Evolutionary conservation across 176 grass and related monocot genomes (phyloP).

Genomic region (Microstegium vimineum): DNA sequence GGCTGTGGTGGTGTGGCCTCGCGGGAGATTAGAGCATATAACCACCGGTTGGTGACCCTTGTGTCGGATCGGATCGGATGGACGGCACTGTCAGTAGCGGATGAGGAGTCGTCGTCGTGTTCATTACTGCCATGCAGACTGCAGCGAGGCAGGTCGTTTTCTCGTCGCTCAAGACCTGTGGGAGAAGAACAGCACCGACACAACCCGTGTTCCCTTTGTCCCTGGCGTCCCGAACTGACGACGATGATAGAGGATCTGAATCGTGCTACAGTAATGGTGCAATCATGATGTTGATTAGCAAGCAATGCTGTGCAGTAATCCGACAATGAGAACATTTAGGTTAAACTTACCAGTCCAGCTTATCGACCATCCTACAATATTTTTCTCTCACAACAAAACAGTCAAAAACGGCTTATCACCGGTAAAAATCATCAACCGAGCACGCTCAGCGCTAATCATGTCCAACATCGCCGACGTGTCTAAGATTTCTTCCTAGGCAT

Average conservation of each 20-base stretch:
- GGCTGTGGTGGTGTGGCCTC: background rate
- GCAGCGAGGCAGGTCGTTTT: conserved; percentile 1
- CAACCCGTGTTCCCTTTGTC: background rate
- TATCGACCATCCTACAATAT: too few relatives aligned
- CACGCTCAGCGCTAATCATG: too few relatives aligned
- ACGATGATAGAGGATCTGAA: background rate
- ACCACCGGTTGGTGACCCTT: conserved; percentile 42
- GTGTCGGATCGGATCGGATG: conserved; percentile 16
- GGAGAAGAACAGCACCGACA: background rate
- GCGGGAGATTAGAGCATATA: conserved; percentile 26
- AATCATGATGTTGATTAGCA: background rate
- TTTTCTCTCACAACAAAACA: too few relatives aligned
- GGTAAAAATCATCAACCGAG: too few relatives aligned
- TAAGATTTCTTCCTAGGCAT: too few relatives aligned
- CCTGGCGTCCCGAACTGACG: background rate
- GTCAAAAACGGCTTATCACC: too few relatives aligned
- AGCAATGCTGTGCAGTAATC: background rate
- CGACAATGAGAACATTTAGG: too few relatives aligned
- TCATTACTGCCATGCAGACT: conserved; percentile 13
- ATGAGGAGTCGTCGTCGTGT: conserved; percentile 30
- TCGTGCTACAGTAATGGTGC: background rate
- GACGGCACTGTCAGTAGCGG: background rate
- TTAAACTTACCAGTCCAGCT: too few relatives aligned
- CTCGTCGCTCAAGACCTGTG: background rate
- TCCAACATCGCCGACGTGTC: too few relatives aligned